These are phyloP conservation scores for Kodamaea ohmeri DNA, from an alignment of 1,139 yeast genomes.

Conservation along the genomic window DNA sequence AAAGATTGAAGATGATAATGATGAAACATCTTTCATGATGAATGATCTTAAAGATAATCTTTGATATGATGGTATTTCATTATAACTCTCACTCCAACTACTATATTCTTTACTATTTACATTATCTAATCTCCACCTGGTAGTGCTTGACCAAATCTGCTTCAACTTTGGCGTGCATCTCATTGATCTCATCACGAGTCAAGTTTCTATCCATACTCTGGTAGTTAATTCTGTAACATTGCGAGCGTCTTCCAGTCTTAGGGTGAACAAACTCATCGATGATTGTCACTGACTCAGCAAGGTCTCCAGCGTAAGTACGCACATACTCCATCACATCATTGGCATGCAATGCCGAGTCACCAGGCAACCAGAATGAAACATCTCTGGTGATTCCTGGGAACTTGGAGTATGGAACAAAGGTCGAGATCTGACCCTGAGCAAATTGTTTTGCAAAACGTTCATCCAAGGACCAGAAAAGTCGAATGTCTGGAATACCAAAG, in stretches of 20 bases:
- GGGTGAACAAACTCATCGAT: conserved; percentile 87
- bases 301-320: conserved; percentile 78
- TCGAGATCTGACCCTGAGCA: conserved; percentile 56
- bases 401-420: conserved; percentile 86
- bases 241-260: conserved; percentile 70
- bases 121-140: conserved; percentile 60
- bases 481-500: conserved; percentile 92
- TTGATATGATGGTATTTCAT: too few relatives aligned
- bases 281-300: conserved; percentile 79
- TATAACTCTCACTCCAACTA: too few relatives aligned
- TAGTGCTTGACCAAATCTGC: conserved; percentile 48
- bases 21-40: too few relatives aligned
- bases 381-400: conserved; percentile 87
- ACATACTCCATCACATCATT: conserved; percentile 95
- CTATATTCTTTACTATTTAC: background rate
- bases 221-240: conserved; percentile 86
- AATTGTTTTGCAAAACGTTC: conserved; percentile 77
- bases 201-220: conserved; percentile 94
- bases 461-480: conserved; percentile 89
- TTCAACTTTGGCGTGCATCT: conserved; percentile 63
- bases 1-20: too few relatives aligned
- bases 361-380: conserved; percentile 86
- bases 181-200: conserved; percentile 78
- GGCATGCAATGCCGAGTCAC: conserved; percentile 53
- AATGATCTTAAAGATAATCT: too few relatives aligned